Evolutionary conservation across 345 rosid species (phyloP).

Genomic region (Salix brachista): DNA sequence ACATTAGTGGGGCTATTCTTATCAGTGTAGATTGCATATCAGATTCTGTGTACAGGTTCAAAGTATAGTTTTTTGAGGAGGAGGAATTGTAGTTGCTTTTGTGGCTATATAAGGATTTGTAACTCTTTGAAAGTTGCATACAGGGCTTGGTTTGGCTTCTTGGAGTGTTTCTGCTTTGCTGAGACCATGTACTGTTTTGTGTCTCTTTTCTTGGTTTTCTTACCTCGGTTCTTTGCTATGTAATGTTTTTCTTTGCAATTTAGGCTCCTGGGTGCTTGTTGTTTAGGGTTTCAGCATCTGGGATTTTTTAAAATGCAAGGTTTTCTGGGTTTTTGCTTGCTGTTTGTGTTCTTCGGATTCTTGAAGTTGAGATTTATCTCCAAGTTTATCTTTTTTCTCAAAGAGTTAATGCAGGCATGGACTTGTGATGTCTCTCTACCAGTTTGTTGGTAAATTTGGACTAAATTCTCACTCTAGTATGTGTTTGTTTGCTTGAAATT

Average conservation of each 20-base stretch:
- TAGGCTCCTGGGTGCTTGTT: constrained; percentile 20
- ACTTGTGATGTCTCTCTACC: neutral
- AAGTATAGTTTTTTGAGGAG: neutral
- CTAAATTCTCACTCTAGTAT: neutral
- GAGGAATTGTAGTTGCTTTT: neutral
- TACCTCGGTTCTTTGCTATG: neutral
- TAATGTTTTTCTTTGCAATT: neutral
- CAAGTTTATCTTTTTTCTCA: neutral
- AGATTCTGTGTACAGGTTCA: neutral
- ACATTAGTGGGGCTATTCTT: constrained; percentile 15
- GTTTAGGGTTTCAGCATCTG: constrained; percentile 5
- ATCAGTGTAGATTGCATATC: constrained; percentile 2
- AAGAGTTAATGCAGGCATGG: neutral
- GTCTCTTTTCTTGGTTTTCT: constrained; percentile 18
- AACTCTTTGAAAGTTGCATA: constrained; percentile 2
- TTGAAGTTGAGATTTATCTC: neutral
- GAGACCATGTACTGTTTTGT: constrained; percentile 36
- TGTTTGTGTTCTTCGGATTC: constrained; percentile 3
- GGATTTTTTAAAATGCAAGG: neutral
- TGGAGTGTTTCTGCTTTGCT: constrained; percentile 19
- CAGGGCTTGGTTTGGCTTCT: neutral
- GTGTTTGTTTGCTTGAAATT: neutral
- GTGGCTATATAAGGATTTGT: constrained; percentile 13
- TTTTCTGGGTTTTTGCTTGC: neutral
- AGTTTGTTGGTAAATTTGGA: neutral